phyloP scores from a whole-genome alignment of 1,284 basidiomycete genomes.

The Moniliella sp. region DNA sequence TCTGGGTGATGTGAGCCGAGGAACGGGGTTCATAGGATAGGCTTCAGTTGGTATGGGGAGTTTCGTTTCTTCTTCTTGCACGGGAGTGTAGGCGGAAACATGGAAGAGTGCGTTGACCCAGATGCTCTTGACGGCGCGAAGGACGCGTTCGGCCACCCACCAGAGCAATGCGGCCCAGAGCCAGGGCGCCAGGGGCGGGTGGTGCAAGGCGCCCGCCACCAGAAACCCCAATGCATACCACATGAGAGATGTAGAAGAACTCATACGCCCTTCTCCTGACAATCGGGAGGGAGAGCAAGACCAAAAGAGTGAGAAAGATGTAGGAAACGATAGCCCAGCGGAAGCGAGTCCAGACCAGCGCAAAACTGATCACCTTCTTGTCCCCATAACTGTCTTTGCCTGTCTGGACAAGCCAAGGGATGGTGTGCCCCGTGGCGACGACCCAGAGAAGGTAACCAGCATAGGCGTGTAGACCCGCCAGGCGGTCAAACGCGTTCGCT shows the following conservation, averaged over 20 bases:
- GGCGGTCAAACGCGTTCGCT: slow-evolving; percentile 55
- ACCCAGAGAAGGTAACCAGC: slow-evolving; percentile 52
- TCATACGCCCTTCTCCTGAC: slow-evolving; percentile 53
- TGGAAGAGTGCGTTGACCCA: slow-evolving; percentile 45
- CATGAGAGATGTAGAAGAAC: slow-evolving; percentile 51
- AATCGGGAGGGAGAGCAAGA: slow-evolving; percentile 45
- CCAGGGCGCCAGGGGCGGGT: slow-evolving; percentile 42
- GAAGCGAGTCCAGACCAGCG: slow-evolving; percentile 51
- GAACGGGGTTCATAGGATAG: background rate
- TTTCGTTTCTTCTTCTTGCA: background rate
- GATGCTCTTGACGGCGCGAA: slow-evolving; percentile 44
- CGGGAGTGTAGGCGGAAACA: slow-evolving; percentile 11
- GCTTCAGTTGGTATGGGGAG: background rate
- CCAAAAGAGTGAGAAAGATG: slow-evolving; percentile 47
- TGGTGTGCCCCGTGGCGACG: slow-evolving; percentile 46
- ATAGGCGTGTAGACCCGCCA: slow-evolving; percentile 51
- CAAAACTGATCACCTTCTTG: slow-evolving; percentile 43
- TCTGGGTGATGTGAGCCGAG: no score
- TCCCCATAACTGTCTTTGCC: slow-evolving; percentile 39
- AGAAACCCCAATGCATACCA: slow-evolving; percentile 37
- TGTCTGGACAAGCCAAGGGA: slow-evolving; percentile 55
- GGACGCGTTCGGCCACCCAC: slow-evolving; percentile 42
- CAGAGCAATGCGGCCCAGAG: slow-evolving; percentile 44
- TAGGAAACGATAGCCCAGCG: slow-evolving; percentile 54
- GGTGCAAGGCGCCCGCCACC: slow-evolving; percentile 27